A percentile compares a stretch with the other conserved stretches of the same genome.
Conservation (phyloP, 441 rosid genomes). For the Sinapis alba region DNA sequence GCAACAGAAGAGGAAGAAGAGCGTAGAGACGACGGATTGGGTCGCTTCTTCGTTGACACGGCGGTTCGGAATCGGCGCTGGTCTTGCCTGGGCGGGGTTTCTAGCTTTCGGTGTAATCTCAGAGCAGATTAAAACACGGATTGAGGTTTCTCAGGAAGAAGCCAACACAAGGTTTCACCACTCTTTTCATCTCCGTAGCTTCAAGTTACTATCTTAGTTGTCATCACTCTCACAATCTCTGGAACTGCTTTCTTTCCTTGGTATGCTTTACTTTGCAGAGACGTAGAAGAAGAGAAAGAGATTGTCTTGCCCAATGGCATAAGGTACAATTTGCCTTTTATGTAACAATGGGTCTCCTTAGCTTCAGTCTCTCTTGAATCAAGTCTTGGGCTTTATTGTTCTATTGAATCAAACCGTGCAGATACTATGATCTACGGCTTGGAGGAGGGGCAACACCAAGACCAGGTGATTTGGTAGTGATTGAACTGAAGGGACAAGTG, state of each 20-base stretch:
- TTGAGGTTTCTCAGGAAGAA: constrained; percentile 77
- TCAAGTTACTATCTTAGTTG: neutral
- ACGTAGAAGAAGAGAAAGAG: constrained; percentile 68
- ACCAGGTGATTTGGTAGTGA: constrained; percentile 77
- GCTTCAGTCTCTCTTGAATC: neutral
- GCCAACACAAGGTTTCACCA: constrained; percentile 61
- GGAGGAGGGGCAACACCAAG: constrained; percentile 81
- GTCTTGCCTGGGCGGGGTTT: constrained; percentile 83
- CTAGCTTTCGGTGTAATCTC: constrained; percentile 78
- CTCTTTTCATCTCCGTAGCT: neutral
- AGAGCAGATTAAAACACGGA: constrained; percentile 80
- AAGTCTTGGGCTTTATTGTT: neutral
- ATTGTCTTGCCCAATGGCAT: constrained; percentile 74
- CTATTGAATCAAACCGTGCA: constrained; percentile 28
- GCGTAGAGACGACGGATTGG: constrained; percentile 75
- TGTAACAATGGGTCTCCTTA: neutral
- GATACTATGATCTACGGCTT: constrained; percentile 74
- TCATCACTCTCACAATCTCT: neutral
- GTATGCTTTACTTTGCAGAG: constrained; percentile 42
- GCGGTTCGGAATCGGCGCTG: constrained; percentile 84
- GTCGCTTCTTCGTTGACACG: constrained; percentile 78
- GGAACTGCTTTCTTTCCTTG: neutral
- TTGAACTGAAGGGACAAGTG: constrained; percentile 63
- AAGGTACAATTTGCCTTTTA: constrained; percentile 46
- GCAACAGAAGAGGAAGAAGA: constrained; percentile 45